phyloP scores from a whole-genome alignment of 192 early-diverging fungal species.

The Helicostylum pulchrum region DNA sequence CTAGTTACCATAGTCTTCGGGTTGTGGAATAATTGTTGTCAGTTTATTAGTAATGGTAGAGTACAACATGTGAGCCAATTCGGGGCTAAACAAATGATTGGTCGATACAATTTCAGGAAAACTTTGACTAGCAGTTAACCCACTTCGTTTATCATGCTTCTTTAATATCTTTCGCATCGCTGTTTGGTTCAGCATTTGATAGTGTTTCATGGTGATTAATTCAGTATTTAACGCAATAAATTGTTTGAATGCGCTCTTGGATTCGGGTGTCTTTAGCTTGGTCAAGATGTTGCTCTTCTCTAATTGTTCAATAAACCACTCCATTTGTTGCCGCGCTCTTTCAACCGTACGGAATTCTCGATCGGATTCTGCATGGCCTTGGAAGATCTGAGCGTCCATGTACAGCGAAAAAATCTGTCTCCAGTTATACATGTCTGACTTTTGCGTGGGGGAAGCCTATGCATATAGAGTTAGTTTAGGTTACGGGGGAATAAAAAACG shows the following conservation, averaged over 20 bases:
- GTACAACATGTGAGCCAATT: slow-evolving; percentile 59
- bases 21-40: slow-evolving; percentile 72
- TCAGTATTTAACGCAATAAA: slow-evolving; percentile 71
- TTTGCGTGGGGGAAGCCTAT: slow-evolving; percentile 33
- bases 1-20: slow-evolving; percentile 64
- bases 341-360: slow-evolving; percentile 45
- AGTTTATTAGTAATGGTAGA: slow-evolving; percentile 62
- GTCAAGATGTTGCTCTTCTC: slow-evolving; percentile 42
- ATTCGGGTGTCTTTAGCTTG: slow-evolving; percentile 10
- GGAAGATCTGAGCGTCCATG: slow-evolving; percentile 67
- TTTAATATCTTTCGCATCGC: slow-evolving; percentile 87
- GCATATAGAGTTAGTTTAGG: too few relatives aligned
- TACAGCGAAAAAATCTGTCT: slow-evolving; percentile 68
- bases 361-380: slow-evolving; percentile 60
- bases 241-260: slow-evolving; percentile 34
- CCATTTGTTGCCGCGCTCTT: slow-evolving; percentile 56
- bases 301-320: slow-evolving; percentile 56
- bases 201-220: slow-evolving; percentile 68
- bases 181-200: slow-evolving; percentile 74
- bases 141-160: slow-evolving; percentile 88
- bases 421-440: slow-evolving; percentile 74
- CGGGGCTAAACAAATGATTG: slow-evolving; percentile 52
- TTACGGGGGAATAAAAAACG: background rate
- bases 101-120: slow-evolving; percentile 48
- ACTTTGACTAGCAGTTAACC: slow-evolving; percentile 43